phyloP scores from a whole-genome alignment of 2,329 filamentous ascomycete genomes.

The Arthrocladium fulminans region DNA sequence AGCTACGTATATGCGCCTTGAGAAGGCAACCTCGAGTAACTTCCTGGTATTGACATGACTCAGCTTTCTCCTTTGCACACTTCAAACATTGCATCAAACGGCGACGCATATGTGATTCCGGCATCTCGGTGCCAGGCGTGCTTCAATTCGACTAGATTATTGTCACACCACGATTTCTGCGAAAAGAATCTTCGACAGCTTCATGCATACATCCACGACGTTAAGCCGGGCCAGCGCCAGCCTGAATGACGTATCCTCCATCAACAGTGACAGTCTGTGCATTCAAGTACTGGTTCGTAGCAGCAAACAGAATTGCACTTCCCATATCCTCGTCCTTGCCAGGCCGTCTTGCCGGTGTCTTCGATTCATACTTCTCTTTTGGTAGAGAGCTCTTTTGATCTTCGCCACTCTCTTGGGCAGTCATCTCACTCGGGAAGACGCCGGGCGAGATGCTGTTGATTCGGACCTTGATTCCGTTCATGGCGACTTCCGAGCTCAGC shows the following conservation, averaged over 20 bases:
- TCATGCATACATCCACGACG: too few relatives aligned
- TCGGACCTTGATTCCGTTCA: slow-evolving; percentile 48
- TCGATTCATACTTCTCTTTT: slow-evolving; percentile 52
- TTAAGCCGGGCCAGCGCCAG: neutral
- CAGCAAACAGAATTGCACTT: slow-evolving; percentile 48
- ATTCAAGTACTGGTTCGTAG: slow-evolving; percentile 45
- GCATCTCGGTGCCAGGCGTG: too few relatives aligned
- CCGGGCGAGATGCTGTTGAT: slow-evolving; percentile 61
- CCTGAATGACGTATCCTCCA: slow-evolving; percentile 33
- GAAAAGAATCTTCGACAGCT: too few relatives aligned
- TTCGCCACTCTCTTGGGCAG: slow-evolving; percentile 47
- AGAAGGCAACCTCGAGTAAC: too few relatives aligned
- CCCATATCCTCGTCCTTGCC: slow-evolving; percentile 63
- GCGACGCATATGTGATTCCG: too few relatives aligned
- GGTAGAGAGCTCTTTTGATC: slow-evolving; percentile 54
- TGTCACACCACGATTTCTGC: too few relatives aligned
- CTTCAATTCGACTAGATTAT: too few relatives aligned
- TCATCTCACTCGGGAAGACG: slow-evolving; percentile 63
- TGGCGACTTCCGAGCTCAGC: slow-evolving; percentile 56
- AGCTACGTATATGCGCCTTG: too few relatives aligned
- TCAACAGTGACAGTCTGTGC: slow-evolving; percentile 46
- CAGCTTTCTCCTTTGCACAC: too few relatives aligned
- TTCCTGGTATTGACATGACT: too few relatives aligned
- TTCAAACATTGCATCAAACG: too few relatives aligned
- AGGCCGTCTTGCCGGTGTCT: slow-evolving; percentile 52